phyloP scores from a whole-genome alignment of 768 basidiomycete species.

The Rickenella mellea region DNA sequence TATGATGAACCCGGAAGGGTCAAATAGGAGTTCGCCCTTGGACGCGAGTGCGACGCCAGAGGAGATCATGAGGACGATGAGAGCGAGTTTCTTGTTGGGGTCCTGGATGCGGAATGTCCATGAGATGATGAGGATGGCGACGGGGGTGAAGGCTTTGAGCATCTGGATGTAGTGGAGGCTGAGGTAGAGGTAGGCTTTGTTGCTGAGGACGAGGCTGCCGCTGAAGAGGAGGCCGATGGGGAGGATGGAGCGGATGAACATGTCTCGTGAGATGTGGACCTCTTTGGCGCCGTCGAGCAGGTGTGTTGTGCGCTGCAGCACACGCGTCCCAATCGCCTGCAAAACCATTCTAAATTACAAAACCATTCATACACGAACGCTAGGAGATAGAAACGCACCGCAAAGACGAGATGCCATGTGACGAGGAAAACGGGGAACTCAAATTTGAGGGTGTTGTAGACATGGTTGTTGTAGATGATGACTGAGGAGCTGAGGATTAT shows the following conservation, averaged over 20 bases:
- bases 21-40: slow-evolving; percentile 80
- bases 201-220: slow-evolving; percentile 83
- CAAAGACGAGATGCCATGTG: slow-evolving; percentile 71
- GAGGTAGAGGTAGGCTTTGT: slow-evolving; percentile 87
- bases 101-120: slow-evolving; percentile 86
- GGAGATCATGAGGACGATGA: slow-evolving; percentile 89
- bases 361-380: background rate
- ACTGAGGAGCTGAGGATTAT: slow-evolving; percentile 82
- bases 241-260: slow-evolving; percentile 78
- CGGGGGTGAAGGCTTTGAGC: slow-evolving; percentile 92
- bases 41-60: slow-evolving; percentile 84
- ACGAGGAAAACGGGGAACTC: slow-evolving; percentile 89
- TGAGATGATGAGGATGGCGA: slow-evolving; percentile 87
- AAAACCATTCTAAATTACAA: background rate
- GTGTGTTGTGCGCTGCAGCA: slow-evolving; percentile 72
- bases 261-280: slow-evolving; percentile 66
- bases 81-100: slow-evolving; percentile 66
- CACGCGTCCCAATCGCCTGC: slow-evolving; percentile 74
- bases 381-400: slow-evolving; percentile 25
- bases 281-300: slow-evolving; percentile 75
- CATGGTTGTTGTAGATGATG: slow-evolving; percentile 93
- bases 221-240: slow-evolving; percentile 93
- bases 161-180: slow-evolving; percentile 95
- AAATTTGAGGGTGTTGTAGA: slow-evolving; percentile 78
- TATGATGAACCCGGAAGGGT: slow-evolving; percentile 77